Conservation (phyloP, 2,329 filamentous ascomycete species). For the Camillea tinctor region DNA sequence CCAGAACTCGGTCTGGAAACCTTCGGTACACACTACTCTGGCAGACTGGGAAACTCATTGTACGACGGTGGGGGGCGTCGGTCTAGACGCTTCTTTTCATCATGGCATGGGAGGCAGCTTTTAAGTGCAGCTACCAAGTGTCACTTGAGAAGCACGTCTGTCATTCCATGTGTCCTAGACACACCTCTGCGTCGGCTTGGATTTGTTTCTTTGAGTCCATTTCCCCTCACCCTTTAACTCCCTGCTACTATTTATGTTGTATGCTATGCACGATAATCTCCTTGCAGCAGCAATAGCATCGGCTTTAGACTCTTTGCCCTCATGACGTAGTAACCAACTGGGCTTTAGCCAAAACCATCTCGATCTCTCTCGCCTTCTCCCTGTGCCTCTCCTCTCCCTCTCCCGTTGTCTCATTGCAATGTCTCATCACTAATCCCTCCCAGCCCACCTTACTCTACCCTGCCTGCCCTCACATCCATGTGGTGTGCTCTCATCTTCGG, state of each 20-base stretch:
- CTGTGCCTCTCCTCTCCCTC: too few relatives aligned
- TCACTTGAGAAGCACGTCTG: constrained; percentile 9
- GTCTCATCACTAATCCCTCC: constrained; percentile 11
- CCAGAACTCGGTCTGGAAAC: background rate
- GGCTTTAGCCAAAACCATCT: background rate
- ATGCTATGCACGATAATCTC: background rate
- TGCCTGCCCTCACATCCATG: too few relatives aligned
- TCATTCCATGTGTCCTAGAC: background rate
- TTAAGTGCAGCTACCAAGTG: constrained; percentile 10
- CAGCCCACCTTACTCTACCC: constrained; percentile 3
- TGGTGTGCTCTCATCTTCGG: background rate
- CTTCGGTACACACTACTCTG: too few relatives aligned
- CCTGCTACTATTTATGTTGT: background rate
- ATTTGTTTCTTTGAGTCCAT: background rate
- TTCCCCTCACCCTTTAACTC: background rate
- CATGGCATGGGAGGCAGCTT: constrained; percentile 2
- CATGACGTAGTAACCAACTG: background rate
- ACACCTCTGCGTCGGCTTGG: background rate
- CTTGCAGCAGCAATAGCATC: background rate
- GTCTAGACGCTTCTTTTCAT: constrained; percentile 10
- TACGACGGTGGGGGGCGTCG: constrained; percentile 15
- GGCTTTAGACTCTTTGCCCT: background rate
- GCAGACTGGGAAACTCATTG: constrained; percentile 5
- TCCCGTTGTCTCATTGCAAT: constrained; percentile 3
- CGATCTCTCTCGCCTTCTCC: constrained; percentile 5